These are phyloP conservation scores for Penicillium sp. DNA, from an alignment of 2,329 filamentous ascomycete genomes.

Conservation along the genomic window DNA sequence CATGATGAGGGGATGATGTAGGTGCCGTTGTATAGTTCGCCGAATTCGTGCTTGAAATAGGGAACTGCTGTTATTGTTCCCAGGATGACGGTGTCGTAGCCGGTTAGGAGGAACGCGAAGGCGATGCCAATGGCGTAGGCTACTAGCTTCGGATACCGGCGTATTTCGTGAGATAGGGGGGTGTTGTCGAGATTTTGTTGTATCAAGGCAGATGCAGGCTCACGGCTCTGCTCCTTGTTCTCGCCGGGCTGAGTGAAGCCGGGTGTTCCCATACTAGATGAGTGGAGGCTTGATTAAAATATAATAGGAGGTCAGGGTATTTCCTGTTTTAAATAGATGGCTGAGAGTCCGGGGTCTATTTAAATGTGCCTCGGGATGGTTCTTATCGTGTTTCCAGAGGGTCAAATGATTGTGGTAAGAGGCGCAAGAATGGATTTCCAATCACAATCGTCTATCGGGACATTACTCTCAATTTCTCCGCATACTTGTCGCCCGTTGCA, in stretches of 20 bases:
- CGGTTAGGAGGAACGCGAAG: slow-evolving; percentile 18
- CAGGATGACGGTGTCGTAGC: slow-evolving; percentile 26
- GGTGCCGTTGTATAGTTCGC: slow-evolving; percentile 27
- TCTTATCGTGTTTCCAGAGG: background rate
- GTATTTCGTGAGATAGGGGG: slow-evolving; percentile 23
- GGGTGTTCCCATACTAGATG: background rate
- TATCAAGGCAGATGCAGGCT: background rate
- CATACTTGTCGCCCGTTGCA: background rate
- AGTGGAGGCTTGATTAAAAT: no score
- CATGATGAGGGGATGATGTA: slow-evolving; percentile 45
- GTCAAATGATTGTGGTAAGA: background rate
- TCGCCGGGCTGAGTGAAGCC: background rate
- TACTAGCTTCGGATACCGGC: slow-evolving; percentile 15
- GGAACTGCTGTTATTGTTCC: slow-evolving; percentile 24
- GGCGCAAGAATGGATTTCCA: background rate
- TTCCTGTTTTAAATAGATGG: no score
- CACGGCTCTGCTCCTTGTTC: background rate
- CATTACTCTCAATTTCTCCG: background rate
- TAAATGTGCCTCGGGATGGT: background rate
- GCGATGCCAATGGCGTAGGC: slow-evolving; percentile 13
- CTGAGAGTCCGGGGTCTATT: background rate
- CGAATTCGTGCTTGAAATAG: slow-evolving; percentile 34
- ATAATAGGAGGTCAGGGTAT: no score
- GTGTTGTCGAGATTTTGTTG: background rate
- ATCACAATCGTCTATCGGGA: background rate